Evolutionary conservation across 345 rosid genomes (phyloP).

Genomic region (Hibiscus trionum): DNA sequence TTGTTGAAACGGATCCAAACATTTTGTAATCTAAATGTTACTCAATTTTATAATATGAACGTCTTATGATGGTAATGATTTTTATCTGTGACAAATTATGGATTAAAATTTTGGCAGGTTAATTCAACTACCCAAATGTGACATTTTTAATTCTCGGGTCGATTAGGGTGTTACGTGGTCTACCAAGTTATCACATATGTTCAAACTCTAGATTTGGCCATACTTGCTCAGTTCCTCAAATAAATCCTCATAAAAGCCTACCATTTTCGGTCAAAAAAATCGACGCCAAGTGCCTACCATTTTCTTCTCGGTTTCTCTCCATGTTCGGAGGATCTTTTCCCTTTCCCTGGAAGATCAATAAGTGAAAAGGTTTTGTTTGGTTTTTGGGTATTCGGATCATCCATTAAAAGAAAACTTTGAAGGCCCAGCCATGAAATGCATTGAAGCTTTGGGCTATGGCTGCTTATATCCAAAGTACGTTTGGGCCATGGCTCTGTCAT

Average conservation of each 20-base stretch:
- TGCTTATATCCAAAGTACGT: not conserved
- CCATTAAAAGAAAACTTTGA: not conserved
- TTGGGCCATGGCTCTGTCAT: no score
- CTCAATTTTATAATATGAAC: no score
- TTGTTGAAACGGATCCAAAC: no score
- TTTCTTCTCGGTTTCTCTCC: no score
- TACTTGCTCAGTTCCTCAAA: conserved; percentile 56
- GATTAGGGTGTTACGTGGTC: not conserved
- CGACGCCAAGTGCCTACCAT: conserved; percentile 23
- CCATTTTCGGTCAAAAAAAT: conserved; percentile 69
- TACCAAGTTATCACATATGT: not conserved
- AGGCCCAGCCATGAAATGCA: not conserved
- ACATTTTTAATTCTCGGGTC: no score
- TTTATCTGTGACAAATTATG: no score
- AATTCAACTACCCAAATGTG: no score
- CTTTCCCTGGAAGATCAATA: no score
- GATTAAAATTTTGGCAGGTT: no score
- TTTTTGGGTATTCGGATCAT: not conserved
- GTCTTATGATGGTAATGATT: no score
- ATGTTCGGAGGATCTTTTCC: no score
- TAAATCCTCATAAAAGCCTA: conserved; percentile 59
- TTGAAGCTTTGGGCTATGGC: not conserved
- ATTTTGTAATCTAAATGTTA: no score
- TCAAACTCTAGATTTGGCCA: not conserved
- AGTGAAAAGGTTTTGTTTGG: not conserved